phyloP scores from a whole-genome alignment of 2,329 filamentous ascomycete genomes.

The Fusarium palustre region DNA sequence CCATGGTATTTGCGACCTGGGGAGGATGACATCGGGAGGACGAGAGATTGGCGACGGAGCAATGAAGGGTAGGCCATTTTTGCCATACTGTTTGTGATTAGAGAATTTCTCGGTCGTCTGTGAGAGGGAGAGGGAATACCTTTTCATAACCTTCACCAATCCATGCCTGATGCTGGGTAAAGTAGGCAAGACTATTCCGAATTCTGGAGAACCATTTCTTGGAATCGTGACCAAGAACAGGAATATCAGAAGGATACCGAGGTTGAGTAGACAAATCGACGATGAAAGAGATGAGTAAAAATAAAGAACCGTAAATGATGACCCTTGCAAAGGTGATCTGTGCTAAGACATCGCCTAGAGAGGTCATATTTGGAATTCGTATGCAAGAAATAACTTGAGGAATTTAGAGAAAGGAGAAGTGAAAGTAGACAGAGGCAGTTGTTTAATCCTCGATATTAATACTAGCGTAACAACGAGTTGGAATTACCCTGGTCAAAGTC shows the following conservation, averaged over 20 bases:
- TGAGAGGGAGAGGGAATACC: conserved; percentile 40
- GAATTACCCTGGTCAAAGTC: not conserved
- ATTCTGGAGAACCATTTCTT: conserved; percentile 52
- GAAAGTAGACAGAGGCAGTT: not conserved
- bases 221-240: conserved; percentile 55
- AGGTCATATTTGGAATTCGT: conserved; percentile 15
- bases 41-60: conserved; percentile 56
- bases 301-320: conserved; percentile 45
- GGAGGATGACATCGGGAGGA: conserved; percentile 59
- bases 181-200: conserved; percentile 55
- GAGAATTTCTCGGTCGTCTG: not conserved
- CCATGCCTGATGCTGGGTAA: conserved; percentile 55
- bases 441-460: not conserved
- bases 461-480: not conserved
- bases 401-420: not conserved
- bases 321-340: conserved; percentile 50
- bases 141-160: conserved; percentile 58
- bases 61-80: conserved; percentile 56
- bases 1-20: conserved; percentile 58
- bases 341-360: conserved; percentile 41
- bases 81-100: conserved; percentile 53
- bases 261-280: conserved; percentile 56
- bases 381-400: not conserved
- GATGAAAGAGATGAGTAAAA: conserved; percentile 55
- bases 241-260: conserved; percentile 55